phyloP scores from a whole-genome alignment of 73 alveolate species.

The Tetrahymena borealis region DNA sequence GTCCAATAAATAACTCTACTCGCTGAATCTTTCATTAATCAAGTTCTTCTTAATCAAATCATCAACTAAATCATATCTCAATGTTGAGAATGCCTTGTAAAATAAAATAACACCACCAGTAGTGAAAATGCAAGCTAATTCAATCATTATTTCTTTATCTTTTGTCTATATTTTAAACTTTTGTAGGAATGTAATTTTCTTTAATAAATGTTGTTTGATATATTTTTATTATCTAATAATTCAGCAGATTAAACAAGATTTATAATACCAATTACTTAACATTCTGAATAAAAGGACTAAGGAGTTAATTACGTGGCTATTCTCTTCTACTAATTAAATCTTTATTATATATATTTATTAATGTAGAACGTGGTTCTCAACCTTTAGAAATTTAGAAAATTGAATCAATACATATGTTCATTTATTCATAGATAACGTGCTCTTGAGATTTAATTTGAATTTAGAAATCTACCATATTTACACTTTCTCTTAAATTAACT shows the following conservation, averaged over 20 bases:
- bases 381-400: too few relatives aligned
- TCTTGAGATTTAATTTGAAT: too few relatives aligned
- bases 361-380: too few relatives aligned
- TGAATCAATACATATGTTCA: too few relatives aligned
- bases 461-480: too few relatives aligned
- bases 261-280: too few relatives aligned
- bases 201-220: background rate
- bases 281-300: too few relatives aligned
- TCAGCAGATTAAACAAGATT: too few relatives aligned
- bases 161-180: background rate
- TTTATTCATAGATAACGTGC: too few relatives aligned
- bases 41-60: background rate
- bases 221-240: too few relatives aligned
- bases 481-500: too few relatives aligned
- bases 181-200: background rate
- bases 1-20: background rate
- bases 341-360: too few relatives aligned
- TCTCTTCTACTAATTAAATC: background rate
- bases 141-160: conserved; percentile 6
- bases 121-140: conserved; percentile 25
- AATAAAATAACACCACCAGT: conserved; percentile 36
- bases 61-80: background rate
- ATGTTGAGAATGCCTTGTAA: conserved; percentile 10
- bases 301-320: conserved; percentile 1
- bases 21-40: background rate